A percentile compares a stretch with the other conserved stretches of the same genome.
Conservation (phyloP, 306 rosid species). For the Malus orientalis region DNA sequence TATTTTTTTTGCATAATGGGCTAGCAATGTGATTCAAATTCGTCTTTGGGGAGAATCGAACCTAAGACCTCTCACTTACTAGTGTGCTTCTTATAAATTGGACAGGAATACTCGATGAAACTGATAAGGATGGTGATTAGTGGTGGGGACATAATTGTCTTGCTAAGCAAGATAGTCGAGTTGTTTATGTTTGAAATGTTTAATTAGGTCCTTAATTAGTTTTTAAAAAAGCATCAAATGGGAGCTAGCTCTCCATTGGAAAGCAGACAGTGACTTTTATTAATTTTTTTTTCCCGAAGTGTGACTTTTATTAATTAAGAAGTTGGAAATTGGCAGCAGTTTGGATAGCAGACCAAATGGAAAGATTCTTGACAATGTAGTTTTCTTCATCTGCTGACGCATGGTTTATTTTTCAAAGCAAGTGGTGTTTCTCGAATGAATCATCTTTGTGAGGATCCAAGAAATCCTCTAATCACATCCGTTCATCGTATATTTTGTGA, state of each 20-base stretch:
- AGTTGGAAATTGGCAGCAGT: conserved; percentile 9
- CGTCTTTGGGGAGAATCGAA: fast-evolving
- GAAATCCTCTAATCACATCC: no score
- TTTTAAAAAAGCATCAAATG: conserved; percentile 8
- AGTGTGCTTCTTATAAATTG: neutral
- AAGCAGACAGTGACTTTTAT: conserved; percentile 1
- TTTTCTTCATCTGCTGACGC: conserved; percentile 7
- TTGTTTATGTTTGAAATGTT: conserved; percentile 9
- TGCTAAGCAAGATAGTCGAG: conserved; percentile 16
- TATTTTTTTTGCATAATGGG: no score
- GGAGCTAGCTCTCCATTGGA: neutral
- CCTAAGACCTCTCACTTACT: no score
- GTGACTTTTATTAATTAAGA: conserved; percentile 11
- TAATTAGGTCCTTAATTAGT: neutral
- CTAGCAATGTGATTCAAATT: no score
- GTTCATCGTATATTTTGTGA: no score
- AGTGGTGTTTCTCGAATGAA: neutral
- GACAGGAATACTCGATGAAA: neutral
- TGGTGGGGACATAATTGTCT: conserved; percentile 14
- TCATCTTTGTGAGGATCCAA: no score
- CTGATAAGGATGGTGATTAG: neutral
- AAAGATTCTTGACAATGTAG: conserved; percentile 18
- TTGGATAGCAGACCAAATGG: conserved; percentile 11
- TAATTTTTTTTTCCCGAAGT: neutral
- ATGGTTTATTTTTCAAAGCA: neutral